Evolutionary conservation across 73 alveolate species (phyloP), one percentile per base, ranked within the genome.

Genomic region (Paramecium biaurelia): DNA sequence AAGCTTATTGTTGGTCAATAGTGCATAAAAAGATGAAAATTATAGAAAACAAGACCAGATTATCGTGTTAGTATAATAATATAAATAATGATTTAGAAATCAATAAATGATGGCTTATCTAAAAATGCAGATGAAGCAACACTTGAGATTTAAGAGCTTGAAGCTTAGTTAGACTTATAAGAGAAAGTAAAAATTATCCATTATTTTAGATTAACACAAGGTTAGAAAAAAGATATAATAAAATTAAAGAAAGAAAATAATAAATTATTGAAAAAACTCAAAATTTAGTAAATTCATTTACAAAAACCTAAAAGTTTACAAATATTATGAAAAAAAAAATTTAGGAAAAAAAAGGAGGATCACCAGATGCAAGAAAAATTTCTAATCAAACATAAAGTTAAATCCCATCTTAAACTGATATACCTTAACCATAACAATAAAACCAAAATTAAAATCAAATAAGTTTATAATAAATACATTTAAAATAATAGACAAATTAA

Each of bases 301-400:
- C 70, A 23, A 79, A 79, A 47, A 79, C 90, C 6, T 42, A 79
- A 30, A 23, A 79, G 37, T 79, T 79, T 45, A 79, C 45, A 43
- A 41, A 79, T 24, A 79, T 79, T 20, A 79, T 79, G 90, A 79
- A 79, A 79, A 79, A 79, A 47, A 79, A 79, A 45, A 30, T 79
- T 2, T 79, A 20, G 7, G 90, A 79, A 7, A 79, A 45, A 34
- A 79, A 34, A 79, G 72, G 4, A 10, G 32, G 32, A 43, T 35
- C 35, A 10, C 58, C 67, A 32, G 28, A 53, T 5, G 30, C 34
- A 18, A 37, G 87, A 74, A 74, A 74, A 20, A 35, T n/a, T 21
- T 67, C 85, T n/a, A 2, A 3, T 34, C 32, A 10, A 37, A 1
- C 14, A 1, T 2, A 35, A 41, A 74, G 12, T 35, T 41, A 74